Evolutionary conservation across 2,329 filamentous ascomycete genomes (phyloP).

Genomic region (Pyricularia sp.): DNA sequence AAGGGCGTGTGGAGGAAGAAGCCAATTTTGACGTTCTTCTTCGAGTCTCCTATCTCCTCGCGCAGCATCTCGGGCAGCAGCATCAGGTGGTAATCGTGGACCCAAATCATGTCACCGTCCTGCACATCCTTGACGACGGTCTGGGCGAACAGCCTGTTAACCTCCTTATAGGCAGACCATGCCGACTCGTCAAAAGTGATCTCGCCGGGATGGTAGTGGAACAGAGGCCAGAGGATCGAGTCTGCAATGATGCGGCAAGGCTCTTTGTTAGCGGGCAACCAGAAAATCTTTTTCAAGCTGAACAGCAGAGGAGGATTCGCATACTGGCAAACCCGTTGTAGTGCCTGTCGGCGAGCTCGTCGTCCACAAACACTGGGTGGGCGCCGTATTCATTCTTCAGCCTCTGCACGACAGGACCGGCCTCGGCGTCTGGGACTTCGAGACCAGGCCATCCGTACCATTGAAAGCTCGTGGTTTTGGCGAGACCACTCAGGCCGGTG

Average conservation of each 20-base stretch:
- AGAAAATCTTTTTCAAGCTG: background rate
- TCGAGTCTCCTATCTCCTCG: conserved; percentile 70
- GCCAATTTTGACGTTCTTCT: conserved; percentile 92
- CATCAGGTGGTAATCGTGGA: conserved; percentile 98
- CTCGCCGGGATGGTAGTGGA: conserved; percentile 97
- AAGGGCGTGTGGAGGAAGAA: conserved; percentile 98
- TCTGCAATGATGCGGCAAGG: conserved; percentile 43
- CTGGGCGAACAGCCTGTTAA: conserved; percentile 87
- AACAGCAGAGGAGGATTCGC: conserved; percentile 18
- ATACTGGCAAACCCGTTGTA: conserved; percentile 97
- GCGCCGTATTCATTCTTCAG: conserved; percentile 83
- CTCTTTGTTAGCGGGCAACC: conserved; percentile 5
- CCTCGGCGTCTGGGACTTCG: conserved; percentile 80
- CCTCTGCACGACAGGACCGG: conserved; percentile 61
- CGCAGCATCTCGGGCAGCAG: conserved; percentile 91
- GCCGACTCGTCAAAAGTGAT: conserved; percentile 95
- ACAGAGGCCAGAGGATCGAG: conserved; percentile 95
- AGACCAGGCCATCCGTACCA: conserved; percentile 99
- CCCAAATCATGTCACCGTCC: conserved; percentile 93
- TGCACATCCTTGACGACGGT: conserved; percentile 78
- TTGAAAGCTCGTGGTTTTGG: conserved; percentile 88
- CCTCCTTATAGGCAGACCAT: conserved; percentile 88
- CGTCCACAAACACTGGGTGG: conserved; percentile 85
- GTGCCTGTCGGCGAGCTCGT: conserved; percentile 87
- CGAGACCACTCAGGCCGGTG: conserved; percentile 81